Evolutionary conservation across 1,284 basidiomycete genomes (phyloP).

Genomic region (Cryptococcus maquisensis): DNA sequence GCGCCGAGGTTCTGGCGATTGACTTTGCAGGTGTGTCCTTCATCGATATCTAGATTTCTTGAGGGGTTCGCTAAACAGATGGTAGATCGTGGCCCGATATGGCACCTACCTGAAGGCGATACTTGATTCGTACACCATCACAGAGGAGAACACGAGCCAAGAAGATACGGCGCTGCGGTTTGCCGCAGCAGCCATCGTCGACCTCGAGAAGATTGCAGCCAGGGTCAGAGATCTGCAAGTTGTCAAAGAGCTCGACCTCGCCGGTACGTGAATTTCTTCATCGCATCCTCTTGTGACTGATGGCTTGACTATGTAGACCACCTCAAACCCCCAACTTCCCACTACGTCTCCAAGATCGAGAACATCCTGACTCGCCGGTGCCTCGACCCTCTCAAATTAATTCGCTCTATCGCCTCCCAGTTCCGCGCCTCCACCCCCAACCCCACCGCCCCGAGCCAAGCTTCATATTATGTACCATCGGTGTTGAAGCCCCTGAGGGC

Average conservation of each 20-base stretch:
- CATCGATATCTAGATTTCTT: background rate
- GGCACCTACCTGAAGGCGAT: slow-evolving; percentile 62
- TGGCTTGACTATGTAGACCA: slow-evolving; percentile 9
- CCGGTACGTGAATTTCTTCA: slow-evolving; percentile 12
- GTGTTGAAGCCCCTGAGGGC: slow-evolving; percentile 76
- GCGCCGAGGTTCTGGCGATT: slow-evolving; percentile 80
- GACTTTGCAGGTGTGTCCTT: slow-evolving; percentile 65
- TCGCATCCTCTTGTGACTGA: background rate
- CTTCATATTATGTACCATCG: slow-evolving; percentile 76
- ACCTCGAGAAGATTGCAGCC: slow-evolving; percentile 26
- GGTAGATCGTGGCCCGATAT: slow-evolving; percentile 71
- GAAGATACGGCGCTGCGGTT: slow-evolving; percentile 31
- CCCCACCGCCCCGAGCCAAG: slow-evolving; percentile 49
- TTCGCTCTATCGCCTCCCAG: slow-evolving; percentile 80
- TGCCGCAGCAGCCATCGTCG: slow-evolving; percentile 30
- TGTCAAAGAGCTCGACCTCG: slow-evolving; percentile 9
- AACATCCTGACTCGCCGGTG: slow-evolving; percentile 69
- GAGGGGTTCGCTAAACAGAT: background rate
- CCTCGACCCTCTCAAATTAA: slow-evolving; percentile 76
- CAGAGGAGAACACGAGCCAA: slow-evolving; percentile 28
- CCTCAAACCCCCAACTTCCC: slow-evolving; percentile 14
- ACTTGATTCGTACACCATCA: slow-evolving; percentile 18
- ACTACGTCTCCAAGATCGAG: slow-evolving; percentile 61
- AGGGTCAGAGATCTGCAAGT: slow-evolving; percentile 19
- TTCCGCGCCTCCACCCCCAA: slow-evolving; percentile 55